These are phyloP conservation scores for Lithohypha guttulata DNA, from an alignment of 2,329 filamentous ascomycete genomes.

Conservation along the genomic window DNA sequence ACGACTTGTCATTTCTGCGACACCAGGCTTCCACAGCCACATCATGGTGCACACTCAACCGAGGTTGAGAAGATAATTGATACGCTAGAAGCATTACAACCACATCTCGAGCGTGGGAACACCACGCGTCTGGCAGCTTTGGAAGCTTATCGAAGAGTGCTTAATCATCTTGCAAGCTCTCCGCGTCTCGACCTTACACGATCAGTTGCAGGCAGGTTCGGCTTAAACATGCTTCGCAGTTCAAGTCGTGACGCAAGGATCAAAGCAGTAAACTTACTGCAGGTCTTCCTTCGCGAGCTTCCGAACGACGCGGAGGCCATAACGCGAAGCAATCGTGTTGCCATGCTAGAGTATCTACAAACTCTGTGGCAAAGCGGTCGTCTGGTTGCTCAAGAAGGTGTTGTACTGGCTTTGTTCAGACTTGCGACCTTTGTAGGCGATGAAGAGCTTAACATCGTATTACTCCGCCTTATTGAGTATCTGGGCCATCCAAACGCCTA, in stretches of 20 bases:
- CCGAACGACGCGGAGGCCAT: constrained; percentile 38
- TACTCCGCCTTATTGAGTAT: constrained; percentile 76
- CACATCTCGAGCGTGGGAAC: constrained; percentile 39
- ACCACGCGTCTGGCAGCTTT: constrained; percentile 59
- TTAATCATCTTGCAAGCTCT: constrained; percentile 52
- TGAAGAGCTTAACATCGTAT: constrained; percentile 73
- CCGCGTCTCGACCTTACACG: constrained; percentile 55
- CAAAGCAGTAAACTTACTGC: constrained; percentile 60
- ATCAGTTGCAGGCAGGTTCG: constrained; percentile 66
- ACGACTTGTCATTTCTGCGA: constrained; percentile 30
- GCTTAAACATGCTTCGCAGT: constrained; percentile 68
- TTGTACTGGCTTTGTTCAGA: constrained; percentile 76
- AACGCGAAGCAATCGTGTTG: constrained; percentile 54
- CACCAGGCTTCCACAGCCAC: constrained; percentile 19
- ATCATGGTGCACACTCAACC: constrained; percentile 10
- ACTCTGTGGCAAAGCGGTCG: constrained; percentile 59
- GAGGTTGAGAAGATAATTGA: constrained; percentile 29
- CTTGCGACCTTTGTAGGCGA: constrained; percentile 67
- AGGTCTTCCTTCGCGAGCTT: constrained; percentile 48
- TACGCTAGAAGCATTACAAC: constrained; percentile 34
- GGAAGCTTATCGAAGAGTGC: constrained; percentile 57
- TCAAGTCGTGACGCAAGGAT: constrained; percentile 77
- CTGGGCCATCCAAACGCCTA: constrained; percentile 73
- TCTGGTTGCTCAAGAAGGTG: constrained; percentile 64
- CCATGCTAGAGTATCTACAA: constrained; percentile 60